phyloP scores from a whole-genome alignment of 108 stramenopile genomes.

The Skeletonema grethae region DNA sequence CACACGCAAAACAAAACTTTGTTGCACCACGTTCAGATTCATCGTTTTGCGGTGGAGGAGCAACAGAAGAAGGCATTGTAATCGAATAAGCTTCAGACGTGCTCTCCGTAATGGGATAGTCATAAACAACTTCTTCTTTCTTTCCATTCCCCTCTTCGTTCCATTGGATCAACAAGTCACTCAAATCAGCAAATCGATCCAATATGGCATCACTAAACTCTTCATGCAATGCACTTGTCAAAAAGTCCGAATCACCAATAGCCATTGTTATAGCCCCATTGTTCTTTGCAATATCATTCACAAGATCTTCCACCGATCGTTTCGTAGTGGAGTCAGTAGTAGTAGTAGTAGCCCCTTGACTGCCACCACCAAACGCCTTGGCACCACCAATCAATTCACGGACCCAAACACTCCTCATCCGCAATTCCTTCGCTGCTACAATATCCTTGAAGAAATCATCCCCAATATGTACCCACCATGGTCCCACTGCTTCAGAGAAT shows the following conservation, averaged over 20 bases:
- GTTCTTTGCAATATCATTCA: constrained; percentile 35
- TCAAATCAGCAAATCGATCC: constrained; percentile 34
- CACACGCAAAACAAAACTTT: constrained; percentile 50
- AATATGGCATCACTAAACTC: constrained; percentile 51
- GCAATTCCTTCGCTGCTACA: constrained; percentile 76
- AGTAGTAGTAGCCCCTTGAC: not conserved
- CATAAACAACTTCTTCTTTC: not conserved
- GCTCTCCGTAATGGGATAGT: not conserved
- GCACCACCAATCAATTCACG: constrained; percentile 63
- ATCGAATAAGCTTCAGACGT: not conserved
- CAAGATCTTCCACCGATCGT: constrained; percentile 34
- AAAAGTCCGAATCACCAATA: constrained; percentile 43
- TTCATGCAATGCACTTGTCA: constrained; percentile 31
- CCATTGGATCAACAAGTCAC: constrained; percentile 30
- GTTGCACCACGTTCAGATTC: not conserved
- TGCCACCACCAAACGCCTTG: not conserved
- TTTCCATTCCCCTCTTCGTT: constrained; percentile 26
- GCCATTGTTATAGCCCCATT: constrained; percentile 35
- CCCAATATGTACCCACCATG: constrained; percentile 88
- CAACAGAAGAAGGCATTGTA: not conserved
- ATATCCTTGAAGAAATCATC: constrained; percentile 90
- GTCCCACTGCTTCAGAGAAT: constrained; percentile 59
- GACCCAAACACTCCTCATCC: constrained; percentile 82
- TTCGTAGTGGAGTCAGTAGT: not conserved
- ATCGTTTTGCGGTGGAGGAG: not conserved